Base-by-base conservation (phyloP, 352 stramenopile genomes). In the Pythium rhizo-oryzae region DNA sequence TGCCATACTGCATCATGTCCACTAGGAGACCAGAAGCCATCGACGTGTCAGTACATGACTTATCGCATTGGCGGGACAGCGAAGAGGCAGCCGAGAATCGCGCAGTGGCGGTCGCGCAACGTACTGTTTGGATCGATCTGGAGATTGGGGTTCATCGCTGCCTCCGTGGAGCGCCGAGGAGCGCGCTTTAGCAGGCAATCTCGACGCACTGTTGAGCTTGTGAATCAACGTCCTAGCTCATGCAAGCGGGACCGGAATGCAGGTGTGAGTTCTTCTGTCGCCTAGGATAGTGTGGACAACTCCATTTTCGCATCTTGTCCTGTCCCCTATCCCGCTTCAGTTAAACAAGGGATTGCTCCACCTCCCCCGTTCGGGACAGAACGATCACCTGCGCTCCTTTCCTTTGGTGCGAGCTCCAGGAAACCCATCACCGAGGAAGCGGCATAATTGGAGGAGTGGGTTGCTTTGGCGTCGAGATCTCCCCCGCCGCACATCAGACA, bases 1-100 rank as follows among this genome's bases (percentile, higher is more conserved):
- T 78, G n/a, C 72, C 70, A 41, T 80, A 89, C 52, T 81, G 72
- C 61, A 90, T 74, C 76, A 91, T 84, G 9, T 79, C 76, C 58
- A 79, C 81, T 77, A 18, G 16, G 47, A 37, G 15, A n/a, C n/a
- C n/a, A 46, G 25, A n/a, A 46, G 19, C n/a, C n/a, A n/a, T n/a
- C n/a, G n/a, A 47, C 18, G 19, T 24, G 37, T 57, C 50, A 71
- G 33, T 2, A 44, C 21, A 44, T 23, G 19, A 46, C 4, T 47
- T 9, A 24, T 24, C 4, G 21, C 25, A 16, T 39, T 24, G 15
- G 56, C 39, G 2, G 1, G 41, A 49, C 35, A 55, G 57, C 43
- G 11, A 46, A n/a, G 33, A 11, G 46, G 57, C 23, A 13, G 0
- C 19, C 13, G 7, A 25, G 6, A 52, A 62, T 41, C 39, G 37